These are phyloP conservation scores for Populus alba DNA, from an alignment of 345 rosid genomes.

Conservation along the genomic window DNA sequence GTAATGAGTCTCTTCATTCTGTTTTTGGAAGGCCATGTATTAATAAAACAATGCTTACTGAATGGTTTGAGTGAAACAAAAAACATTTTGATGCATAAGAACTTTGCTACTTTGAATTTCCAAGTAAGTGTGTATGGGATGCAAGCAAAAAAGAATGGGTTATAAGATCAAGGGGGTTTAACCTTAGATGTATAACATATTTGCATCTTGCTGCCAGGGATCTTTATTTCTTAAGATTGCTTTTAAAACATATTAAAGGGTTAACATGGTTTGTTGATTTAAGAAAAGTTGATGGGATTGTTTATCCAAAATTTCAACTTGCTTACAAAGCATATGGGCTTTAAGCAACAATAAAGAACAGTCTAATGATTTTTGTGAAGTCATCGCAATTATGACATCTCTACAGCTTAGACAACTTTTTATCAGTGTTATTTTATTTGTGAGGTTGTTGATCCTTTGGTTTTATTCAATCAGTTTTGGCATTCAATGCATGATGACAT, in stretches of 20 bases:
- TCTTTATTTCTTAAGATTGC: no score
- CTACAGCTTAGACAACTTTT: background rate
- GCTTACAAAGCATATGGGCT: background rate
- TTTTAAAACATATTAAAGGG: no score
- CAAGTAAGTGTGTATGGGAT: background rate
- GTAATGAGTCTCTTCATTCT: background rate
- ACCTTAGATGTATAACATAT: background rate
- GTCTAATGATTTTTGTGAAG: background rate
- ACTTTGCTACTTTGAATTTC: background rate
- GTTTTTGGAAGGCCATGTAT: background rate
- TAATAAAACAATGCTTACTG: background rate
- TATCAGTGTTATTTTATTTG: background rate
- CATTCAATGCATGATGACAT: background rate
- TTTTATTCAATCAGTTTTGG: background rate
- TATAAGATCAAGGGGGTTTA: background rate
- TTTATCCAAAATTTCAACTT: background rate
- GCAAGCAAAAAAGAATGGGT: background rate
- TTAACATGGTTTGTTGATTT: background rate
- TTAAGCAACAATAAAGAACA: background rate
- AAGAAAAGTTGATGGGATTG: background rate
- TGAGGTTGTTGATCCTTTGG: background rate
- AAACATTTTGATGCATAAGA: background rate
- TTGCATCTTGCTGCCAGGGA: background rate
- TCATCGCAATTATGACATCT: rapidly evolving
- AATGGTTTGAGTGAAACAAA: background rate